A percentile compares a stretch with the other conserved stretches of the same genome.
phyloP scores from a whole-genome alignment of 2,329 filamentous ascomycete genomes.

The Thielaviopsis euricoi region DNA sequence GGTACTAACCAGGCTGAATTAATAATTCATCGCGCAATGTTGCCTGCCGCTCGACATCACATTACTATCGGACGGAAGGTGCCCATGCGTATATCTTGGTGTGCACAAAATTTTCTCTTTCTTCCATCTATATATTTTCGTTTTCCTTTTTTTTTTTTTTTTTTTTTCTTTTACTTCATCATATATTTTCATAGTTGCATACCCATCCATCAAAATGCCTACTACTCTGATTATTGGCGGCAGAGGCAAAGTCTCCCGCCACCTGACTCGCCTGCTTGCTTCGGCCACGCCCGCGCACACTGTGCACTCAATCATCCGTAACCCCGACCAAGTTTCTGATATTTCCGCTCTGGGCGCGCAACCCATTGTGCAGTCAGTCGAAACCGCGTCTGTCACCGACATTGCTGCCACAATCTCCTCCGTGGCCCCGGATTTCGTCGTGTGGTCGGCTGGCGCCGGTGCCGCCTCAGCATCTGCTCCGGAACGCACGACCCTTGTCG shows the following conservation, averaged over 20 bases:
- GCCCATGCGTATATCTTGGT: too few relatives aligned
- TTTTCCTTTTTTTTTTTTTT: too few relatives aligned
- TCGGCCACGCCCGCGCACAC: slow-evolving; percentile 12
- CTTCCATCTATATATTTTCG: not conserved
- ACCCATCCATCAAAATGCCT: slow-evolving; percentile 13
- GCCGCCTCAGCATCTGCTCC: slow-evolving; percentile 16
- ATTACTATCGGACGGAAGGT: too few relatives aligned
- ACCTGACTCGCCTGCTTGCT: slow-evolving; percentile 14
- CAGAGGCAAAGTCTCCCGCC: slow-evolving; percentile 16
- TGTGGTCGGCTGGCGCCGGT: slow-evolving; percentile 19
- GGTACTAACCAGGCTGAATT: too few relatives aligned
- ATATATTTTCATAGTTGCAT: not conserved
- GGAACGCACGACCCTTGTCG: slow-evolving; percentile 26
- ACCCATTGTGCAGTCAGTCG: slow-evolving; percentile 27
- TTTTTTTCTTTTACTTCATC: not conserved
- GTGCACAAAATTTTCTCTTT: too few relatives aligned
- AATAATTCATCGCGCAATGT: too few relatives aligned
- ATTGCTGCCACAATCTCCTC: slow-evolving; percentile 21
- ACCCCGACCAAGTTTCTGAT: slow-evolving; percentile 19
- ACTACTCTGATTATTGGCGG: slow-evolving; percentile 16
- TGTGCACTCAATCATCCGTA: slow-evolving; percentile 18
- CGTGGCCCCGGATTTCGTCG: slow-evolving; percentile 18
- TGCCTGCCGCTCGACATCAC: too few relatives aligned
- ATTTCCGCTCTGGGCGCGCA: slow-evolving; percentile 24
- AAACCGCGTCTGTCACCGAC: slow-evolving; percentile 21